These are phyloP conservation scores for Sclerotinia spermophila DNA, from an alignment of 2,329 filamentous ascomycete genomes.

Conservation along the genomic window DNA sequence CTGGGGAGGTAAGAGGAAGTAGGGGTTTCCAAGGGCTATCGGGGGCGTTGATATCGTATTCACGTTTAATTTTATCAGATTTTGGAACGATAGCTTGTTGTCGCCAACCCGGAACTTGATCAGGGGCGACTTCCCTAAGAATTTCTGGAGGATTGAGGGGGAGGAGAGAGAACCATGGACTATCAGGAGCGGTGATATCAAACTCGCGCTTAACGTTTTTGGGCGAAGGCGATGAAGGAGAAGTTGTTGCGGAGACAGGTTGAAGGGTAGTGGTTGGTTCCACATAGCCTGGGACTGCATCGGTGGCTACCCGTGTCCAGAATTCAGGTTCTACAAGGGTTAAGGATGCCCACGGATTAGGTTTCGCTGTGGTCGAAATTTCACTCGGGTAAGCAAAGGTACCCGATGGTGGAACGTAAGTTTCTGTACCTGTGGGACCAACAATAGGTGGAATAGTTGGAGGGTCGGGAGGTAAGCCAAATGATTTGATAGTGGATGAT, in stretches of 20 bases:
- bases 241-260: not conserved
- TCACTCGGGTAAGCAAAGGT: not conserved
- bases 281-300: not conserved
- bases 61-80: not conserved
- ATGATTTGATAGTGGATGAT: not conserved
- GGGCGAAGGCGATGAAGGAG: not conserved
- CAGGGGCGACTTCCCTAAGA: not conserved
- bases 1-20: not conserved
- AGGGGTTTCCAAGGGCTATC: not conserved
- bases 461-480: not conserved
- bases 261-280: not conserved
- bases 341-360: not conserved
- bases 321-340: not conserved
- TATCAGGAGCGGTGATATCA: not conserved
- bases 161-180: not conserved
- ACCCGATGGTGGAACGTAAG: not conserved
- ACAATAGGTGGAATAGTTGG: conserved; percentile 2
- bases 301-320: not conserved
- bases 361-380: not conserved
- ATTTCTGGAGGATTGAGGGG: not conserved
- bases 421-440: not conserved
- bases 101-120: not conserved
- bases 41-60: not conserved
- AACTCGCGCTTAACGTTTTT: not conserved
- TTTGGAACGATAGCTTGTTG: not conserved